phyloP scores from a whole-genome alignment of 2,329 filamentous ascomycete species.

The Bertia moriformis region DNA sequence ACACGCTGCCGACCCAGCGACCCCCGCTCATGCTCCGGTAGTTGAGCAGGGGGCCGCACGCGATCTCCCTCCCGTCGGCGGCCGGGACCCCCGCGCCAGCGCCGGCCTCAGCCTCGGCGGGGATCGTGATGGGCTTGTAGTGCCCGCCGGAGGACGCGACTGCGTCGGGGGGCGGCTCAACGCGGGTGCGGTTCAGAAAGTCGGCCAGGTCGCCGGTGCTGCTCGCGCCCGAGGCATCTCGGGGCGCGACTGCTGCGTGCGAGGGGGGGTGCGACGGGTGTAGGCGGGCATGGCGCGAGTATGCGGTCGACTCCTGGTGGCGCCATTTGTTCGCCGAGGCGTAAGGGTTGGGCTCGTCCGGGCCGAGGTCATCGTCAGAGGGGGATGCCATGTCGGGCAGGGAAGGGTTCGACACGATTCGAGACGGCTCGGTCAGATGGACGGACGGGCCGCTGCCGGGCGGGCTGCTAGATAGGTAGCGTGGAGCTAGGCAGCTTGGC shows the following conservation, averaged over 20 bases:
- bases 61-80: conserved; percentile 39
- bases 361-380: conserved; percentile 14
- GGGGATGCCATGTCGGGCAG: conserved; percentile 9
- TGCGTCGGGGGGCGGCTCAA: conserved; percentile 25
- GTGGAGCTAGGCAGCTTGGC: no score
- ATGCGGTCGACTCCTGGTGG: conserved; percentile 47
- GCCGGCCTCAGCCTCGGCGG: conserved; percentile 17
- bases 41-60: conserved; percentile 63
- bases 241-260: conserved; percentile 20
- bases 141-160: conserved; percentile 15
- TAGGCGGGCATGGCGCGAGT: conserved; percentile 32
- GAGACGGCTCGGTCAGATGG: background rate
- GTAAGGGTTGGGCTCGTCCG: conserved; percentile 32
- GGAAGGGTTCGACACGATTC: background rate
- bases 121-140: conserved; percentile 33
- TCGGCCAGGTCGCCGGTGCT: conserved; percentile 34
- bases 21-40: conserved; percentile 58
- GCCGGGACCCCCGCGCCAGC: conserved; percentile 8
- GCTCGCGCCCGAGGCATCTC: no score
- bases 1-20: conserved; percentile 70
- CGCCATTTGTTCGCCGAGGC: conserved; percentile 44
- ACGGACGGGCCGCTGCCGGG: background rate
- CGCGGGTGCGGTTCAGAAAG: conserved; percentile 38
- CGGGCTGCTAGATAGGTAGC: background rate
- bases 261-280: conserved; percentile 14